A percentile compares a stretch with the other conserved stretches of the same genome.
These are phyloP conservation scores for Crotalaria pallida DNA, from an alignment of 306 rosid species.

Conservation along the genomic window DNA sequence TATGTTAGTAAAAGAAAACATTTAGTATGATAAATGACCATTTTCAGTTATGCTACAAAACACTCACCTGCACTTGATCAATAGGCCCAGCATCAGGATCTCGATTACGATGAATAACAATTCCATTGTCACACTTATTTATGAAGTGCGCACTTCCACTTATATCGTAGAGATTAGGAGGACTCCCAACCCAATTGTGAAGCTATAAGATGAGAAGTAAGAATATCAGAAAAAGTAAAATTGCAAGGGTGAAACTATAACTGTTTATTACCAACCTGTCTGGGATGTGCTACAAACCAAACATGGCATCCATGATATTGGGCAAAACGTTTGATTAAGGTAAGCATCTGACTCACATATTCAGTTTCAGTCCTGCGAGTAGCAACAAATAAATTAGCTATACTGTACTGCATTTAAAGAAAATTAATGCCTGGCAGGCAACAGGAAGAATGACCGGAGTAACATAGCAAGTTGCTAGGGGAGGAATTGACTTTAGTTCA, in stretches of 20 bases:
- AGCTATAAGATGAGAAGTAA: slow-evolving; percentile 38
- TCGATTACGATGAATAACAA: slow-evolving; percentile 84
- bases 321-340: slow-evolving; percentile 84
- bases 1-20: slow-evolving; percentile 1
- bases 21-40: slow-evolving; percentile 7
- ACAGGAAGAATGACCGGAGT: neutral
- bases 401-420: neutral
- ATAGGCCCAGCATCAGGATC: slow-evolving; percentile 78
- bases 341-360: slow-evolving; percentile 93
- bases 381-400: neutral
- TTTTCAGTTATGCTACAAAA: neutral
- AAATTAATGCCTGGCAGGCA: neutral
- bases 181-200: slow-evolving; percentile 68
- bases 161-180: slow-evolving; percentile 93
- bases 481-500: neutral
- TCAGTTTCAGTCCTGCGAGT: slow-evolving; percentile 83
- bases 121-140: slow-evolving; percentile 93
- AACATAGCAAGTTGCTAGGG: neutral
- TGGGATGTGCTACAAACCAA: slow-evolving; percentile 98
- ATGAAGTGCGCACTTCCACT: slow-evolving; percentile 95
- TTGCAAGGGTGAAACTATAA: neutral
- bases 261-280: slow-evolving; percentile 54
- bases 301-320: slow-evolving; percentile 94
- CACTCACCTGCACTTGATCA: slow-evolving; percentile 72
- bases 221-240: slow-evolving; percentile 20